Evolutionary conservation across 768 basidiomycete genomes (phyloP).

Genomic region (Termitomyces sp.): DNA sequence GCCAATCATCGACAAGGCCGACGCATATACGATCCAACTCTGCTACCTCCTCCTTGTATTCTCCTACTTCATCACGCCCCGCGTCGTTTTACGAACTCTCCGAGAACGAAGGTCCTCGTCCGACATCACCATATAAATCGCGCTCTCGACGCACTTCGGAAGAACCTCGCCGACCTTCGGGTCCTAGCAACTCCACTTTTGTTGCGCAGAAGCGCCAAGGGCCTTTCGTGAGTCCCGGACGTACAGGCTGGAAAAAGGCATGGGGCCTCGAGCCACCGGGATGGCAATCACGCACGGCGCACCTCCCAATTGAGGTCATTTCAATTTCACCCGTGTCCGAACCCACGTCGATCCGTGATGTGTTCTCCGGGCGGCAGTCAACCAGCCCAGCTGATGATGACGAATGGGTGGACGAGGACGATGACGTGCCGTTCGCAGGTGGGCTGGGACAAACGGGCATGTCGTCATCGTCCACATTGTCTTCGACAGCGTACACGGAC

Average conservation of each 20-base stretch:
- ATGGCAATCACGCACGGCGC: slow-evolving; percentile 65
- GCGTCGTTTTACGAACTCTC: slow-evolving; percentile 74
- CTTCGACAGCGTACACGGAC: slow-evolving; percentile 24
- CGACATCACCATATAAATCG: slow-evolving; percentile 56
- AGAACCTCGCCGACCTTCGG: slow-evolving; percentile 33
- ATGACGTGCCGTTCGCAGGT: slow-evolving; percentile 71
- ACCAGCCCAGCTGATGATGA: slow-evolving; percentile 66
- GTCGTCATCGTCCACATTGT: slow-evolving; percentile 23
- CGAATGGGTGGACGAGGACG: slow-evolving; percentile 88
- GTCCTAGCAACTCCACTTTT: slow-evolving; percentile 50
- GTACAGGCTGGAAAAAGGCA: slow-evolving; percentile 83
- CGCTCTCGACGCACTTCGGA: slow-evolving; percentile 45
- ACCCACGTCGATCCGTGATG: slow-evolving; percentile 58
- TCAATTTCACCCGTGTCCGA: slow-evolving; percentile 55
- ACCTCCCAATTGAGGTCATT: slow-evolving; percentile 72
- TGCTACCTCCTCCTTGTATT: slow-evolving; percentile 71
- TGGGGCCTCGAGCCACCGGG: slow-evolving; percentile 87
- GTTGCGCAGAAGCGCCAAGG: slow-evolving; percentile 79
- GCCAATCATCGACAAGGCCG: slow-evolving; percentile 40
- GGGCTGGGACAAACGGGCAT: slow-evolving; percentile 66
- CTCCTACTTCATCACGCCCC: slow-evolving; percentile 68
- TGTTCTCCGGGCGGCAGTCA: slow-evolving; percentile 68
- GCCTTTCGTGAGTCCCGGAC: slow-evolving; percentile 64
- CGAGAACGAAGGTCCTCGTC: slow-evolving; percentile 60
- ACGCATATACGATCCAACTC: slow-evolving; percentile 72